Conservation (phyloP, 345 rosid genomes). For the Lumnitzera racemosa region DNA sequence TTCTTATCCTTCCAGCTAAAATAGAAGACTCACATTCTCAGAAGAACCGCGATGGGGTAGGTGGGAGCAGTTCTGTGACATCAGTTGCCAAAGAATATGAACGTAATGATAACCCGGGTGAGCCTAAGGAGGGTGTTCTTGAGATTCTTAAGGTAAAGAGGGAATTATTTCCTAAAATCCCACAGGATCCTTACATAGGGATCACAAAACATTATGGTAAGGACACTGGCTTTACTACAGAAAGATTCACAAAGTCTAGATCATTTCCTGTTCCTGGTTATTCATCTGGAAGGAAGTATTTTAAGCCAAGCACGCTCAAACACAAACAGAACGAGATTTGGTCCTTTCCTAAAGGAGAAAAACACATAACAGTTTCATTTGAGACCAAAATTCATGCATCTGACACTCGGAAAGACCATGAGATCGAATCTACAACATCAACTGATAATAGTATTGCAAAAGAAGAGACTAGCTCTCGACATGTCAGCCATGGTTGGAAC, state of each 20-base stretch:
- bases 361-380: background rate
- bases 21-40: constrained; percentile 12
- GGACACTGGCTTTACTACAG: constrained; percentile 17
- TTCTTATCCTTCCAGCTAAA: constrained; percentile 27
- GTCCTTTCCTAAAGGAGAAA: constrained; percentile 38
- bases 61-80: too few species aligned
- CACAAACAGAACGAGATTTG: constrained; percentile 70
- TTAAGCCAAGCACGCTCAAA: constrained; percentile 47
- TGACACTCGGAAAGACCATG: constrained; percentile 10
- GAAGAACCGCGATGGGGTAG: too few species aligned
- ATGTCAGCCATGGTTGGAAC: constrained; percentile 33
- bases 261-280: constrained; percentile 57
- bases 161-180: constrained; percentile 41
- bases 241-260: constrained; percentile 55
- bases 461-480: constrained; percentile 17
- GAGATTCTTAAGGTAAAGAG: constrained; percentile 51
- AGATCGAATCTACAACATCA: background rate
- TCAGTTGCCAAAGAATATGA: too few species aligned
- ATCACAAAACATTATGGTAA: constrained; percentile 20
- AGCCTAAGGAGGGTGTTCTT: constrained; percentile 49
- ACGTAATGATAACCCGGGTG: constrained; percentile 20
- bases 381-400: background rate
- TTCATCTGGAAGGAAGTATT: constrained; percentile 17
- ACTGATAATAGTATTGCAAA: background rate
- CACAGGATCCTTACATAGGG: constrained; percentile 33